Evolutionary conservation across 352 stramenopile genomes (phyloP), one percentile per base, ranked within the genome.

Genomic region (Globisporangium okanoganense): DNA sequence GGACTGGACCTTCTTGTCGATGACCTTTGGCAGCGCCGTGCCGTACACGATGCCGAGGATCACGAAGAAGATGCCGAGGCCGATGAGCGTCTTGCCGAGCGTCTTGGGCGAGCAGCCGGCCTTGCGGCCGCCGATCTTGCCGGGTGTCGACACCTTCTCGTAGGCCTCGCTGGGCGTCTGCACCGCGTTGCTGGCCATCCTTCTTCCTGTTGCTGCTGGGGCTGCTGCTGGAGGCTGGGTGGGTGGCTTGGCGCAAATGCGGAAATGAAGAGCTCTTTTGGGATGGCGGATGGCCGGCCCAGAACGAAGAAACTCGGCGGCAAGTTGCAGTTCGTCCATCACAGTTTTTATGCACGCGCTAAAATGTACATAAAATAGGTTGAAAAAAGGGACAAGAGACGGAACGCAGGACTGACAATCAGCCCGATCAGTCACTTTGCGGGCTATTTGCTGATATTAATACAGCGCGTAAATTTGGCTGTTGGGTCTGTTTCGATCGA

Each of bases 41-140:
- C 72, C 73, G 64, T 80, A 86, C 10, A 78, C 29, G 54, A 83
- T 69, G 33, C 65, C 67, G 57, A 81, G 38, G 24, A 81, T 43
- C 1, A 70, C 65, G 22, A 79, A 14, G 22, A 85, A 56, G 12
- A 52, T 61, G 33, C 74, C 76, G 4, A 54, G 43, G 51, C 69
- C 48, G 38, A 85, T 65, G 31, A 78, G 66, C 9, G 62, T 69
- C 59, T 69, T 68, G 65, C 68, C 73, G 50, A 82, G 20, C 22
- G 58, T 56, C 25, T 35, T 49, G 5, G 58, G 71, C 33, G 75
- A 66, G 61, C 75, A 81, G 61, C 72, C 31, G 22, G 41, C 33
- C 58, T 65, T 66, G 40, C n/a, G 29, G 50, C 50, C 58, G 7
- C 0, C 24, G 16, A 9, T 18, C 40, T 41, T 43, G 29, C 18